These are phyloP conservation scores for Phaeoacremonium minimum DNA, from an alignment of 2,329 filamentous ascomycete species.

Conservation along the genomic window DNA sequence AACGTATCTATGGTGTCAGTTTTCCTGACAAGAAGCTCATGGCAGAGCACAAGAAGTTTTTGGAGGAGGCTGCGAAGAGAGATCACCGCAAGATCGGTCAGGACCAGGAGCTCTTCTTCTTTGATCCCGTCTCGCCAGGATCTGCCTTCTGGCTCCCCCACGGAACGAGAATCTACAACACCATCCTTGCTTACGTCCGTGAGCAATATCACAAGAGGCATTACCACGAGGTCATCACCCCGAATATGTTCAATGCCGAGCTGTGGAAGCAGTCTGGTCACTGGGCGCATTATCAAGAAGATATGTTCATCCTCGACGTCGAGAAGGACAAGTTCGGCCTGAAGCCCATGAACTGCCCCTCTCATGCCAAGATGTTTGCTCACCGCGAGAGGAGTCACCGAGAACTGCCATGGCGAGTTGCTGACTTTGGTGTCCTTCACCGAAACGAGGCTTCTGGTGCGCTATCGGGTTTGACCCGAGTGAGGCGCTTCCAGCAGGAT, in stretches of 20 bases:
- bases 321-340: constrained; percentile 75
- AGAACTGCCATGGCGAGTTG: constrained; percentile 86
- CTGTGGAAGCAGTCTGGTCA: constrained; percentile 95
- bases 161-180: constrained; percentile 90
- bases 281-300: constrained; percentile 89
- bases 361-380: constrained; percentile 84
- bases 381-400: constrained; percentile 82
- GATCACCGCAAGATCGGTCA: constrained; percentile 92
- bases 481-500: constrained; percentile 92
- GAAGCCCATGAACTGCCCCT: constrained; percentile 98
- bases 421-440: constrained; percentile 93
- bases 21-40: constrained; percentile 95
- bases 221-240: constrained; percentile 92
- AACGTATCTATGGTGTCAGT: constrained; percentile 93
- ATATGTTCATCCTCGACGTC: constrained; percentile 74
- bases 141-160: constrained; percentile 90
- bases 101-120: constrained; percentile 97
- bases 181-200: constrained; percentile 74
- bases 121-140: constrained; percentile 88
- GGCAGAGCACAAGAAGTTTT: constrained; percentile 87
- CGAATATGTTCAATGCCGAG: constrained; percentile 92
- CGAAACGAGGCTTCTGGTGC: constrained; percentile 94
- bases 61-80: constrained; percentile 96
- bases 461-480: constrained; percentile 83
- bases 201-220: constrained; percentile 89